Conservation (phyloP, 129 eudicot species). For the Apium graveolens region DNA sequence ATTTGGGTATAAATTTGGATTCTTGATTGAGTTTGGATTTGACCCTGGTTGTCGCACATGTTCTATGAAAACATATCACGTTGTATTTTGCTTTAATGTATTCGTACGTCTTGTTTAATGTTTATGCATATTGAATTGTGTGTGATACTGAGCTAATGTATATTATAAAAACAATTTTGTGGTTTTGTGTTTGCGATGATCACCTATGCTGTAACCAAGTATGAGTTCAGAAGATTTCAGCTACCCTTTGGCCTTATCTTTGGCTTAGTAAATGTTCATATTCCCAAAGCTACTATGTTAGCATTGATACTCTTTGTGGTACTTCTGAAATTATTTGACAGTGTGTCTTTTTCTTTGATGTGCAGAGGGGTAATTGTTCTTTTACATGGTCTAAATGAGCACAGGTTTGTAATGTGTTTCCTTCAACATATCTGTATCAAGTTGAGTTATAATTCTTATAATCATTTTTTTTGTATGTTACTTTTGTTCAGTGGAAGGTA, state of each 20-base stretch:
- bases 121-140: not conserved
- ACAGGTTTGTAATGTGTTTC: slow-evolving; percentile 40
- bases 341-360: slow-evolving; percentile 5
- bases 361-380: slow-evolving; percentile 74
- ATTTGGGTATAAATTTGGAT: too few relatives aligned
- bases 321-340: not conserved
- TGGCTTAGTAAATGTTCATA: not conserved
- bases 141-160: not conserved
- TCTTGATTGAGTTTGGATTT: not conserved
- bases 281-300: not conserved
- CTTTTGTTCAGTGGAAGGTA: slow-evolving; percentile 60
- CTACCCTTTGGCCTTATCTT: not conserved
- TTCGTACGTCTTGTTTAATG: not conserved
- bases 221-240: not conserved
- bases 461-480: not conserved
- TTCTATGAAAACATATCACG: not conserved
- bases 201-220: not conserved
- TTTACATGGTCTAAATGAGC: slow-evolving; percentile 89
- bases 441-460: not conserved
- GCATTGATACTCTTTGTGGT: not conserved
- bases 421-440: not conserved
- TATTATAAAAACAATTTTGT: not conserved
- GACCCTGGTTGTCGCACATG: not conserved
- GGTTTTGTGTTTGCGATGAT: not conserved
- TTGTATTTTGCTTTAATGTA: not conserved